These are phyloP conservation scores for Barnettozyma sp. DNA, from an alignment of 805 yeast genomes.

Conservation along the genomic window DNA sequence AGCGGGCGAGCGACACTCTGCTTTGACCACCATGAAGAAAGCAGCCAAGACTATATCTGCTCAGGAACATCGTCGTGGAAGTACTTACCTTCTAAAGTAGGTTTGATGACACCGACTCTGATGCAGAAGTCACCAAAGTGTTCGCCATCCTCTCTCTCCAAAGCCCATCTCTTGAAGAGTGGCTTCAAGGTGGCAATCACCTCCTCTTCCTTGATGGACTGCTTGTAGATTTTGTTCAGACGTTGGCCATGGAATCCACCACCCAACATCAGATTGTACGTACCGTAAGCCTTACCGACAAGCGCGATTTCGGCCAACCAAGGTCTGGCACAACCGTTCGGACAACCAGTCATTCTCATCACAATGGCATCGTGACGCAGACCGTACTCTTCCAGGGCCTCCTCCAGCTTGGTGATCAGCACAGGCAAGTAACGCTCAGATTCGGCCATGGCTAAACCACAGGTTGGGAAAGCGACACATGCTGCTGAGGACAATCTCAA, in stretches of 20 bases:
- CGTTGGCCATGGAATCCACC: slow-evolving; percentile 95
- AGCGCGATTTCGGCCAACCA: slow-evolving; percentile 96
- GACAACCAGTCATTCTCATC: slow-evolving; percentile 99
- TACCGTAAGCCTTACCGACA: slow-evolving; percentile 91
- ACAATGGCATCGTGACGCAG: slow-evolving; percentile 90
- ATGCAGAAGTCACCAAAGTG: slow-evolving; percentile 92
- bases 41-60: slow-evolving; percentile 10
- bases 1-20: no score
- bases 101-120: slow-evolving; percentile 80
- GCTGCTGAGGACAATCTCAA: slow-evolving; percentile 89
- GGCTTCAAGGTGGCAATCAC: slow-evolving; percentile 72
- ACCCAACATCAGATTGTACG: slow-evolving; percentile 89
- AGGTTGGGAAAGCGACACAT: slow-evolving; percentile 97
- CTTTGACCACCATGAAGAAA: no score
- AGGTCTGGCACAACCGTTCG: slow-evolving; percentile 97
- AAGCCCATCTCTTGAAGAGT: slow-evolving; percentile 87
- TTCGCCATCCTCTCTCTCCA: slow-evolving; percentile 85
- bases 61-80: slow-evolving; percentile 94
- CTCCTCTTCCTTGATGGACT: slow-evolving; percentile 87
- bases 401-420: slow-evolving; percentile 74
- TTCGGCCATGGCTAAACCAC: slow-evolving; percentile 99
- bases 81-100: slow-evolving; percentile 82
- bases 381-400: slow-evolving; percentile 84
- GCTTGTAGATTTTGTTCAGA: slow-evolving; percentile 80
- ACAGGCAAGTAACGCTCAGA: slow-evolving; percentile 85